These are phyloP conservation scores for Ustilago crameri DNA, from an alignment of 1,284 basidiomycete genomes.

Conservation along the genomic window DNA sequence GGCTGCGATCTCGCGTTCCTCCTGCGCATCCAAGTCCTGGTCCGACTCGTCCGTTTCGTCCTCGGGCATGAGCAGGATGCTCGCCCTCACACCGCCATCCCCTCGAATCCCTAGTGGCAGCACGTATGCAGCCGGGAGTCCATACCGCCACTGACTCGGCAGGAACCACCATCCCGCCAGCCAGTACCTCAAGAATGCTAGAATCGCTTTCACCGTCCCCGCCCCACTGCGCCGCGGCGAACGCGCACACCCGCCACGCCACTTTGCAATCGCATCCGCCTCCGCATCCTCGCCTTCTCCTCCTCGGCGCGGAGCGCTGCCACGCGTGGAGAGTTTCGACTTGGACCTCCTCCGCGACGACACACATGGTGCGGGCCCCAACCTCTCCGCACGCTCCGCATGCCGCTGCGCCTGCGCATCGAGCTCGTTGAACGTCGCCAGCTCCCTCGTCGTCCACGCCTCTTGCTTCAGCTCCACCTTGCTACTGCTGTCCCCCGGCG, in stretches of 20 bases:
- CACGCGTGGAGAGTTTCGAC: constrained; percentile 17
- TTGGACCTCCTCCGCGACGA: constrained; percentile 23
- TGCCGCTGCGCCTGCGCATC: constrained; percentile 46
- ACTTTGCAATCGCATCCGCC: constrained; percentile 28
- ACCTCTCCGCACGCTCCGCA: constrained; percentile 30
- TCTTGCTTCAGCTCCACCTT: constrained; percentile 35
- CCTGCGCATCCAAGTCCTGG: constrained; percentile 26
- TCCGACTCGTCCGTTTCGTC: constrained; percentile 46
- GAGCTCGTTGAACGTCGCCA: constrained; percentile 55
- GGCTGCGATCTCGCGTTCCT: constrained; percentile 38
- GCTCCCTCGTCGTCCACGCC: constrained; percentile 57
- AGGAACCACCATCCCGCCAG: constrained; percentile 53
- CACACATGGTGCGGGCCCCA: constrained; percentile 24
- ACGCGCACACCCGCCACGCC: constrained; percentile 36
- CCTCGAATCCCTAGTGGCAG: constrained; percentile 56
- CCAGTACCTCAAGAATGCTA: constrained; percentile 52
- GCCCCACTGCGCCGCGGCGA: constrained; percentile 23
- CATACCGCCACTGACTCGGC: constrained; percentile 49
- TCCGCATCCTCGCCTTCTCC: constrained; percentile 16
- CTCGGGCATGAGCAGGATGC: constrained; percentile 52
- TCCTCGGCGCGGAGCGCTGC: constrained; percentile 8
- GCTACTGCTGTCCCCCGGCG: neutral
- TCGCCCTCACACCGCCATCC: constrained; percentile 57
- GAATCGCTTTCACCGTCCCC: constrained; percentile 32
- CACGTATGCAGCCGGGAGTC: constrained; percentile 50